These are phyloP conservation scores for Gautieria morchelliformis DNA, from an alignment of 768 basidiomycete species.

Conservation along the genomic window DNA sequence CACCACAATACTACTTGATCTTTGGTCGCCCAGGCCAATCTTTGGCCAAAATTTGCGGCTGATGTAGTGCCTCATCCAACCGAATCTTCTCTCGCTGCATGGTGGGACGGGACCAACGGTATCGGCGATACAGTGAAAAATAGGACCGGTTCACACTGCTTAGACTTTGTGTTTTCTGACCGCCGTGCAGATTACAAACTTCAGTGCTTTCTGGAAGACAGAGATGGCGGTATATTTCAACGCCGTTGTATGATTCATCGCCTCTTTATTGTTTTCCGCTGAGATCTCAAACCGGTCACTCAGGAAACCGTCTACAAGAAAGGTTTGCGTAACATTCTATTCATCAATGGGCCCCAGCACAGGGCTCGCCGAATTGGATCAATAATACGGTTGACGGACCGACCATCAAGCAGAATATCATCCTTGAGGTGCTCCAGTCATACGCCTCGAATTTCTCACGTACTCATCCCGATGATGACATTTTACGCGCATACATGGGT, in stretches of 20 bases:
- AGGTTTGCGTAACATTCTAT: slow-evolving; percentile 36
- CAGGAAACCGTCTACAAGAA: slow-evolving; percentile 32
- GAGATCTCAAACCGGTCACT: background rate
- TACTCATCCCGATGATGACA: slow-evolving; percentile 30
- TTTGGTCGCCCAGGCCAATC: slow-evolving; percentile 39
- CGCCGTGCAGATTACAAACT: slow-evolving; percentile 33
- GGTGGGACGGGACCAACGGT: slow-evolving; percentile 56
- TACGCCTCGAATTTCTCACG: slow-evolving; percentile 27
- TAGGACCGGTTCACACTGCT: slow-evolving; percentile 2
- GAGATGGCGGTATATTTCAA: slow-evolving; percentile 42
- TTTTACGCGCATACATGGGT: slow-evolving; percentile 47
- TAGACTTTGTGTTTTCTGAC: background rate
- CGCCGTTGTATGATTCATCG: slow-evolving; percentile 31
- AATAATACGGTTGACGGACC: slow-evolving; percentile 27
- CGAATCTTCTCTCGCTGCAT: slow-evolving; percentile 35
- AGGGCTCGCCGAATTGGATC: slow-evolving; percentile 34
- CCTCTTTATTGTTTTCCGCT: background rate
- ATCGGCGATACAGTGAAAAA: slow-evolving; percentile 41
- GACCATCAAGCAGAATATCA: slow-evolving; percentile 29
- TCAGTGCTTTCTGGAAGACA: slow-evolving; percentile 37
- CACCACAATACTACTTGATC: slow-evolving; percentile 40
- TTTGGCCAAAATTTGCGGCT: slow-evolving; percentile 37
- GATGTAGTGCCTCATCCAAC: slow-evolving; percentile 34
- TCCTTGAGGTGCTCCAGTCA: slow-evolving; percentile 24
- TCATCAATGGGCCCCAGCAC: slow-evolving; percentile 50